Percentiles rank a stretch among this genome's conserved stretches.
Conservation (phyloP, 2,329 filamentous ascomycete species). For the Purpureocillium lavendulum region DNA sequence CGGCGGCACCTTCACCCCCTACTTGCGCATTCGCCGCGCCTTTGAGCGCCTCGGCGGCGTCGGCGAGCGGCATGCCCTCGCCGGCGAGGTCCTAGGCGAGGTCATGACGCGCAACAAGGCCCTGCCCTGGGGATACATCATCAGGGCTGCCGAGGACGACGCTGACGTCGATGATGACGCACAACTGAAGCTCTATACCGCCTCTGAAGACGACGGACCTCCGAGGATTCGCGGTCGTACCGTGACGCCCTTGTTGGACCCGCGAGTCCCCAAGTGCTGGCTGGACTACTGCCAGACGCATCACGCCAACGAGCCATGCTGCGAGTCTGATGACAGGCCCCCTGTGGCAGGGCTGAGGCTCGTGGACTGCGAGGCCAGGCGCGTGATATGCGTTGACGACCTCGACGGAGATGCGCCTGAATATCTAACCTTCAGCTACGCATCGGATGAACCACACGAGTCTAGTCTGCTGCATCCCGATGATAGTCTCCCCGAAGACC, state of each 20-base stretch:
- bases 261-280: conserved; percentile 22
- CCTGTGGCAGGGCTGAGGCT: conserved; percentile 20
- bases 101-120: conserved; percentile 26
- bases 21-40: conserved; percentile 27
- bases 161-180: conserved; percentile 13
- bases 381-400: conserved; percentile 20
- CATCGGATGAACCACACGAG: conserved; percentile 14
- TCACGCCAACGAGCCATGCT: conserved; percentile 10
- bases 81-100: conserved; percentile 24
- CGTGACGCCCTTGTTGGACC: conserved; percentile 20
- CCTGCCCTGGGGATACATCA: conserved; percentile 27
- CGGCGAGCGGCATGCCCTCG: conserved; percentile 26
- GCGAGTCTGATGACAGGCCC: background rate
- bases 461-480: conserved; percentile 8
- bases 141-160: conserved; percentile 18
- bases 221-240: conserved; percentile 21
- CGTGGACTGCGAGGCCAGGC: conserved; percentile 20
- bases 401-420: conserved; percentile 12
- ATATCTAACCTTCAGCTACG: conserved; percentile 29
- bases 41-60: conserved; percentile 26
- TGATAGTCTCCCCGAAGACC: conserved; percentile 12
- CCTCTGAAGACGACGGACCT: conserved; percentile 4
- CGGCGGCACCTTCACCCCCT: conserved; percentile 26
- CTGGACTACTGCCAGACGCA: conserved; percentile 23
- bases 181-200: too few species aligned